phyloP scores from a whole-genome alignment of 2,329 filamentous ascomycete species.

The Tolypocladium ophioglossoides region DNA sequence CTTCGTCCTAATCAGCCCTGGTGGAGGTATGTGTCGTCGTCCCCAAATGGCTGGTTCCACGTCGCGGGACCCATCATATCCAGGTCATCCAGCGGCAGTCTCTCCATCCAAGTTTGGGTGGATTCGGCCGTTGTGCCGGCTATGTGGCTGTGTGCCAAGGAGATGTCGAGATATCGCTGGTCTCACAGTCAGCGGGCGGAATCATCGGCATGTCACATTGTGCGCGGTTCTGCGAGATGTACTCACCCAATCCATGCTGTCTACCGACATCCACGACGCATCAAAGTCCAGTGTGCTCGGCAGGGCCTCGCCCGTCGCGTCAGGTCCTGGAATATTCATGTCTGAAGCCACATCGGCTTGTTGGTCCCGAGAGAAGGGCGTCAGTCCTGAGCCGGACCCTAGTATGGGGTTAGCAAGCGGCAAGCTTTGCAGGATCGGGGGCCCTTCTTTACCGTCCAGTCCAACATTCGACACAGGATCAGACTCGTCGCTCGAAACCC shows the following conservation, averaged over 20 bases:
- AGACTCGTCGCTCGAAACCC: neutral
- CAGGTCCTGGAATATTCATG: neutral
- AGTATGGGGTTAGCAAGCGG: neutral
- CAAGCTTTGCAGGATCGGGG: neutral
- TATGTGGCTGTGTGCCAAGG: slow-evolving; percentile 19
- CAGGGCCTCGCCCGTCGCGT: neutral
- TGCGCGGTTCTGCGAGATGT: neutral
- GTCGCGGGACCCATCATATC: slow-evolving; percentile 12
- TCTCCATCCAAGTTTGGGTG: slow-evolving; percentile 19
- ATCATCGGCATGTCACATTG: too few relatives aligned
- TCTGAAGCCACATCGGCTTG: slow-evolving; percentile 8
- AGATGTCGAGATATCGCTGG: slow-evolving; percentile 22
- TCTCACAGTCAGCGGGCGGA: slow-evolving; percentile 2
- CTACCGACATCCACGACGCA: slow-evolving; percentile 22
- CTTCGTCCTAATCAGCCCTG: neutral
- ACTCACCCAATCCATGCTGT: slow-evolving; percentile 29
- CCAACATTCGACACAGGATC: neutral
- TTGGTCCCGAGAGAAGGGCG: slow-evolving; percentile 11
- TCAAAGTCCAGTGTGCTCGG: slow-evolving; percentile 18
- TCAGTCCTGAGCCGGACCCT: slow-evolving; percentile 1
- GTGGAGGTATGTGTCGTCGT: neutral
- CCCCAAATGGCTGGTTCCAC: slow-evolving; percentile 10
- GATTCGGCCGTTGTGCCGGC: slow-evolving; percentile 15
- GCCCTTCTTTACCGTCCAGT: neutral
- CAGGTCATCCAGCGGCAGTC: slow-evolving; percentile 14